A percentile compares a stretch with the other conserved stretches of the same genome.
These are phyloP conservation scores for Lactifluus subvellereus DNA, from an alignment of 768 basidiomycete genomes.

Conservation along the genomic window DNA sequence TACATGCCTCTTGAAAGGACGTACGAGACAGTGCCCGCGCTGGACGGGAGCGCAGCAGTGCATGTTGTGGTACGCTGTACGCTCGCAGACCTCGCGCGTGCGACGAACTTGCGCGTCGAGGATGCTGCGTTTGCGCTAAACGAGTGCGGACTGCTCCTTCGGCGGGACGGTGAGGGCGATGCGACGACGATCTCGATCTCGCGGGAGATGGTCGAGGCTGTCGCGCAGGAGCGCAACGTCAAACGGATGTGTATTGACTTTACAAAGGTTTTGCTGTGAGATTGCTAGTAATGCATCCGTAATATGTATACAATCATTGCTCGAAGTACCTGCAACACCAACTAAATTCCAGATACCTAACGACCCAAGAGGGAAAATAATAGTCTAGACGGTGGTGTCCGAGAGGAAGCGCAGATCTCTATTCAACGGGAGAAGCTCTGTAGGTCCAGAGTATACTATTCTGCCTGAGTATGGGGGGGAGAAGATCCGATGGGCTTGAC, in stretches of 20 bases:
- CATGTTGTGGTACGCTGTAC: conserved; percentile 66
- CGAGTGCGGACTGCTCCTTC: conserved; percentile 71
- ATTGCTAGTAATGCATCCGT: not conserved
- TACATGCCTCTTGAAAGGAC: conserved; percentile 36
- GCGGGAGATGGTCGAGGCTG: conserved; percentile 58
- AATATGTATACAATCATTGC: not conserved
- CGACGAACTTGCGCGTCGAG: conserved; percentile 75
- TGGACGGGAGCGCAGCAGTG: conserved; percentile 64
- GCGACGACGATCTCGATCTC: conserved; percentile 50
- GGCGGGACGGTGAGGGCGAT: conserved; percentile 30
- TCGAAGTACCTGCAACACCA: not conserved
- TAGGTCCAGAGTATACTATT: not conserved
- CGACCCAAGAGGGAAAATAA: not conserved
- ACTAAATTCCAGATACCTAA: not conserved
- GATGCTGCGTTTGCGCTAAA: conserved; percentile 87
- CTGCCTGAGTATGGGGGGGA: not conserved
- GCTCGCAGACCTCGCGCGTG: conserved; percentile 69
- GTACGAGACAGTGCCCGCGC: conserved; percentile 51
- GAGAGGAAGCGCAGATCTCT: not conserved
- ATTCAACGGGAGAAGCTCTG: no score
- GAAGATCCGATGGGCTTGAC: not conserved
- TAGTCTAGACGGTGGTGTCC: not conserved
- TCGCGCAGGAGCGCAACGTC: conserved; percentile 63
- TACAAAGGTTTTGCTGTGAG: conserved; percentile 48
- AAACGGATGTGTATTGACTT: conserved; percentile 64